Evolutionary conservation across 2,329 filamentous ascomycete genomes (phyloP), one percentile per base, ranked within the genome.

Genomic region (Epichloe gansuensis): DNA sequence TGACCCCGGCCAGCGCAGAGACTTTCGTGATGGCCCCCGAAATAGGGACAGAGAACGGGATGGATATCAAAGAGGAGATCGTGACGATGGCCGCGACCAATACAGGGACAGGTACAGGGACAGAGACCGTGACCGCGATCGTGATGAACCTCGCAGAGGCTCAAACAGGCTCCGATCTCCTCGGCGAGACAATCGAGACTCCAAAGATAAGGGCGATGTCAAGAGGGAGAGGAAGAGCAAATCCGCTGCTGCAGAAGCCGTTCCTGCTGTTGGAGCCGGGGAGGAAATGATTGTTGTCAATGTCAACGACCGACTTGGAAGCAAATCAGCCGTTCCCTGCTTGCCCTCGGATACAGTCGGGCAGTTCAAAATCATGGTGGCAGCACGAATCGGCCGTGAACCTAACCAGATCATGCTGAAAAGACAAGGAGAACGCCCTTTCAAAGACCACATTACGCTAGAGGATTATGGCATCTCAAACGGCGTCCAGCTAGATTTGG

Each of bases 381-480:
- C 90, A 4, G 87, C 87, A 41, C 80, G 86, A 56, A 94, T 96
- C 61, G 91, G 91, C 2, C 80, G 91, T 38, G 84, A 94, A 60
- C 85, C 90, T 44, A 87, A 91, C 63, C 89, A 96, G 71, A 95
- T 97, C 57, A 75, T 96, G 70, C 69, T 97, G 54, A 93, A 94
- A 74, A 76, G 91, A 59, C 91, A 97, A 69, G 88, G 90, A 12
- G 89, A 96, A 71, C 72, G 90, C 57, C 90, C 91, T 25, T 96
- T 97, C 67, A 96, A 95, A 73, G 90, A 97, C 64, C 80, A 85
- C 60, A 76, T 96, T 55, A 90, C 82, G 36, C 68, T 96, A 60
- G 87, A 87, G 62, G 91, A 97, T 70, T 97, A 96, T 68, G 89
- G 87, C n/a, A 83, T 97, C 53, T 89, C 85, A 61, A 93, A 93